Base-by-base conservation (phyloP, 176 grass and related monocot genomes). In the Oryza coarctata region DNA sequence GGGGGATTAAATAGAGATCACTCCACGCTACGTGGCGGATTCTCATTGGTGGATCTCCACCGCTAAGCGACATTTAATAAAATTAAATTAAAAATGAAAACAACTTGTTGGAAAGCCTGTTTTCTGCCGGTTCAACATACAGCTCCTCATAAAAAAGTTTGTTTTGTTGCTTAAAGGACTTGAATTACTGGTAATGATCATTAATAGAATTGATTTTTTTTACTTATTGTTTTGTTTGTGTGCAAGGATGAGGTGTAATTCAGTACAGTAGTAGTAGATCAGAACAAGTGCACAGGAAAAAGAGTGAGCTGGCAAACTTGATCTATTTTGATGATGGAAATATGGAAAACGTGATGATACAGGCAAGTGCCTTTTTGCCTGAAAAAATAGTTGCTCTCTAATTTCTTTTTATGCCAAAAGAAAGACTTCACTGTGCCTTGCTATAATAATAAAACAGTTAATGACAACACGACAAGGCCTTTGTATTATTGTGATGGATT, bases 1-100 rank as follows among this genome's bases (percentile, higher is more conserved):
- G 33, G 25, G 65, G 0, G 7, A 0, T 76, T 85, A 85, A 81
- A 85, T 89, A 89, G 87, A 85, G 7, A 5, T 0, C 18, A 2
- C 6, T 3, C 12, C 0, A 0, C 0, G 38, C 47, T 27, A 80
- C 81, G 82, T 82, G 72, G 79, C 50, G 11, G 6, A 0, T 0
- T 0, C 0, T 4, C 1, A 87, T 70, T 70, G 63, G 69, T 60
- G 39, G 9, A 10, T 12, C 0, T 4, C 1, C 64, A 43, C 77
- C 41, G 82, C 52, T 26, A 85, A 34, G 14, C 76, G 0, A 6
- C 7, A 29, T 60, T 60, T 25, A n/a, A n/a, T 25, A 25, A 60
- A 25, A 25, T n/a, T 60, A 2, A 11, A 57, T 2, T 3, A 36
- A 78, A 49, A 63, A 71, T n/a, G 10, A 6, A 34, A 28, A 12